Evolutionary conservation across 371 early-diverging fungal species (phyloP).

Genomic region (Actinomortierella ambigua): DNA sequence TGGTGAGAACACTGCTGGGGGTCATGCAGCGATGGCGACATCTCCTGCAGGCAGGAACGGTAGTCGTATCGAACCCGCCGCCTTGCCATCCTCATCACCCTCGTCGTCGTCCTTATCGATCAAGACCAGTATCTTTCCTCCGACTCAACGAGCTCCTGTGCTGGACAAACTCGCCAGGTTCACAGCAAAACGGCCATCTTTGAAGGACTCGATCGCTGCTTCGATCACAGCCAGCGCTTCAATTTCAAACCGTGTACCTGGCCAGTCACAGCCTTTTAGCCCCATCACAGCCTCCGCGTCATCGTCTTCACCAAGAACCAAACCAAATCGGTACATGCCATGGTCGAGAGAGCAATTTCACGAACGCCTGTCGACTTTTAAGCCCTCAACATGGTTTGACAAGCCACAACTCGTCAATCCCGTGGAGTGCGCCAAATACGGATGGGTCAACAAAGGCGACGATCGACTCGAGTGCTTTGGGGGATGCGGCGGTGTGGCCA

Average conservation of each 20-base stretch:
- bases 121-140: slow-evolving; percentile 17
- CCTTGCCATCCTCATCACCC: not conserved
- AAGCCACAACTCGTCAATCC: slow-evolving; percentile 49
- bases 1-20: too few relatives aligned
- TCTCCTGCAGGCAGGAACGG: too few relatives aligned
- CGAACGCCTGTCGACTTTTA: slow-evolving; percentile 46
- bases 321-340: slow-evolving; percentile 29
- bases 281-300: not conserved
- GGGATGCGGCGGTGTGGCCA: slow-evolving; percentile 39
- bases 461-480: slow-evolving; percentile 47
- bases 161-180: slow-evolving; percentile 34
- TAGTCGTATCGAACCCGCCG: not conserved
- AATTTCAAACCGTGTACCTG: not conserved
- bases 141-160: slow-evolving; percentile 26
- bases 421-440: slow-evolving; percentile 47
- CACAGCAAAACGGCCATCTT: slow-evolving; percentile 21
- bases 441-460: slow-evolving; percentile 47
- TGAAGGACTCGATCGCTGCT: slow-evolving; percentile 39
- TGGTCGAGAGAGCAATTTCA: slow-evolving; percentile 45
- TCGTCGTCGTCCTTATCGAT: too few relatives aligned
- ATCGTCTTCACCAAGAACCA: not conserved
- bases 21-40: too few relatives aligned
- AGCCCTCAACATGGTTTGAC: slow-evolving; percentile 49
- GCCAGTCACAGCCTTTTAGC: not conserved
- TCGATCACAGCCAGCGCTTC: slow-evolving; percentile 34